phyloP scores from a whole-genome alignment of 2,329 filamentous ascomycete genomes.

The Colletotrichum tamarilloi region DNA sequence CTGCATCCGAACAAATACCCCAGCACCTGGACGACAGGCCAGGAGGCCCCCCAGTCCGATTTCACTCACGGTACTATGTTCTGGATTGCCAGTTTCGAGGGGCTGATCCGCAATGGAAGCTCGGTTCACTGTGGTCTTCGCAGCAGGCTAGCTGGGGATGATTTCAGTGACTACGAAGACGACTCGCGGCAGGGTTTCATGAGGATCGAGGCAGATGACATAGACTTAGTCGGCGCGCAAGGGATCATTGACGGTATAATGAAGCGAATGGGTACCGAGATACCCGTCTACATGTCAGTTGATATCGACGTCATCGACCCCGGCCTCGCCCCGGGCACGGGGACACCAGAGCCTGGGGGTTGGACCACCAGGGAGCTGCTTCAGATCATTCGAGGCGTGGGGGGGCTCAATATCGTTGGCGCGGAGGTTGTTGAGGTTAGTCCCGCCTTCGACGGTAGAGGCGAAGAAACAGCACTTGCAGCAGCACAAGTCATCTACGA shows the following conservation, averaged over 20 bases:
- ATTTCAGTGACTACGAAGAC: constrained; percentile 76
- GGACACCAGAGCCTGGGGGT: constrained; percentile 89
- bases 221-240: constrained; percentile 81
- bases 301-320: constrained; percentile 52
- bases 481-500: constrained; percentile 88
- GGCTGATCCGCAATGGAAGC: constrained; percentile 78
- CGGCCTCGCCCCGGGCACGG: constrained; percentile 74
- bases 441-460: constrained; percentile 83
- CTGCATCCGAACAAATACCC: constrained; percentile 88
- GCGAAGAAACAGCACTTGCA: constrained; percentile 84
- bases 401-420: constrained; percentile 85
- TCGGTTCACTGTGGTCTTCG: constrained; percentile 87
- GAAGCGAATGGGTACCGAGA: constrained; percentile 75
- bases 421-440: constrained; percentile 92
- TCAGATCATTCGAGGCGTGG: constrained; percentile 82
- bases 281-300: constrained; percentile 81
- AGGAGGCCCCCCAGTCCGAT: constrained; percentile 41
- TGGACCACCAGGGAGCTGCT: constrained; percentile 93
- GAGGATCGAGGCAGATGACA: constrained; percentile 85
- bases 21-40: constrained; percentile 75
- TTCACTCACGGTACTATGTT: constrained; percentile 95
- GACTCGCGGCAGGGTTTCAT: constrained; percentile 82
- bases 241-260: constrained; percentile 81
- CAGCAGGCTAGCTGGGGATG: constrained; percentile 76
- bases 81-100: constrained; percentile 86